Evolutionary conservation across 1,284 basidiomycete species (phyloP).

Genomic region (Mrakiaceae sp.): DNA sequence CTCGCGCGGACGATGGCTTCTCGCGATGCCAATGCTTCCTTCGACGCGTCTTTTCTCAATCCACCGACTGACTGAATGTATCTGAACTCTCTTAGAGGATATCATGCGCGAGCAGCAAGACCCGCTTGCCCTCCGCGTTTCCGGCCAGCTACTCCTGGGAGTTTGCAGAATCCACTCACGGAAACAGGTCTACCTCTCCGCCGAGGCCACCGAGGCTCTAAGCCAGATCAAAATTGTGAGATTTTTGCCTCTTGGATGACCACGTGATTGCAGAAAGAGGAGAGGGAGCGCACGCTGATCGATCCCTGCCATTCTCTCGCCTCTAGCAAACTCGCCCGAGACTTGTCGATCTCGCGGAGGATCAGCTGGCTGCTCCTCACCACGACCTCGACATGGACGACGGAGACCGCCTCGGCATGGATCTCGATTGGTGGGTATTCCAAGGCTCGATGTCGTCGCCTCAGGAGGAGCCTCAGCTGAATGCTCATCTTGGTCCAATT

Average conservation of each 20-base stretch:
- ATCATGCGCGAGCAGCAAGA: constrained; percentile 73
- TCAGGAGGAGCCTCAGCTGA: too few relatives aligned
- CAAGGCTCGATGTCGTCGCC: neutral
- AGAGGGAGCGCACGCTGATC: neutral
- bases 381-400: constrained; percentile 38
- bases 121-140: constrained; percentile 80
- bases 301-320: neutral
- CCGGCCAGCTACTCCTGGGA: constrained; percentile 87
- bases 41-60: too few relatives aligned
- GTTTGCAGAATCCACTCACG: constrained; percentile 95
- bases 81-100: constrained; percentile 45
- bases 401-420: constrained; percentile 1
- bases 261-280: too few relatives aligned
- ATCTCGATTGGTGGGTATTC: constrained; percentile 12
- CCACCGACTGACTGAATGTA: too few relatives aligned
- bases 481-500: too few relatives aligned
- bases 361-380: constrained; percentile 74
- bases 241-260: too few relatives aligned
- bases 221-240: constrained; percentile 86
- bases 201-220: constrained; percentile 94
- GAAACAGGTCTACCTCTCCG: constrained; percentile 92
- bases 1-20: too few relatives aligned
- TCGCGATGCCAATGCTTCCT: too few relatives aligned
- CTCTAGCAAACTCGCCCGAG: constrained; percentile 79
- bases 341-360: constrained; percentile 85